Base-by-base conservation (phyloP, 1,139 yeast genomes). In the Insectozyma bohioensis region DNA sequence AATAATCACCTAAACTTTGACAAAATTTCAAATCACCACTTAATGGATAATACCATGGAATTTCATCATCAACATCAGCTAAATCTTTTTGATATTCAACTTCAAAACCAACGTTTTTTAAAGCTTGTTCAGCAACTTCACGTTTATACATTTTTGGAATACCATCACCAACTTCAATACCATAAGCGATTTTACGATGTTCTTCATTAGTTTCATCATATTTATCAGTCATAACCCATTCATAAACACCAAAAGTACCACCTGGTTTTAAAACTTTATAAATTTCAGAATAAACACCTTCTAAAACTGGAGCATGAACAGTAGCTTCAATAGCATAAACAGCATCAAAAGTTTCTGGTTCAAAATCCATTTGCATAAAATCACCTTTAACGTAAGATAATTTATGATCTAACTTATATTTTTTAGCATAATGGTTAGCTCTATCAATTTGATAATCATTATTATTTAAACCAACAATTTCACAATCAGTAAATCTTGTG, bases 301-400 rank as follows among this genome's bases (percentile, higher is more conserved):
- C 96, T 54, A 94, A 78, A 30, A 80, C 85, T 41, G 98, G 98
- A 17, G 98, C 98, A 58, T 92, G 98, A 40, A 88, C 95, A 27
- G 98, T 92, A 38, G 98, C 98, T 70, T 92, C 98, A 56, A 92
- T 92, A 41, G 98, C 97, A 55, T 92, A 92, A 28, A 92, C 98
- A 30, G 95, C 96, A 62, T 92, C 98, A 56, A 94, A 92, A 22
- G 90, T 62, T 54, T 80, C 84, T 46, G 85, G 83, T 60, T 81
- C 87, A 52, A 94, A 90, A 52, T 92, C 97, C 97, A 92, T 87
- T 63, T 90, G 95, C 98, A 92, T 94, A 72, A 92, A 92, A 63
- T 92, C 98, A 49, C 98, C 98, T 70, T 92, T 92, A 52, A 88
- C 96, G 51, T 85, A 90, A 18, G 79, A 71, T 54, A 90, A 71